A percentile compares a stretch with the other conserved stretches of the same genome.
Evolutionary conservation across 305 asterid genomes (phyloP).

Genomic region (Euphrasia arctica): DNA sequence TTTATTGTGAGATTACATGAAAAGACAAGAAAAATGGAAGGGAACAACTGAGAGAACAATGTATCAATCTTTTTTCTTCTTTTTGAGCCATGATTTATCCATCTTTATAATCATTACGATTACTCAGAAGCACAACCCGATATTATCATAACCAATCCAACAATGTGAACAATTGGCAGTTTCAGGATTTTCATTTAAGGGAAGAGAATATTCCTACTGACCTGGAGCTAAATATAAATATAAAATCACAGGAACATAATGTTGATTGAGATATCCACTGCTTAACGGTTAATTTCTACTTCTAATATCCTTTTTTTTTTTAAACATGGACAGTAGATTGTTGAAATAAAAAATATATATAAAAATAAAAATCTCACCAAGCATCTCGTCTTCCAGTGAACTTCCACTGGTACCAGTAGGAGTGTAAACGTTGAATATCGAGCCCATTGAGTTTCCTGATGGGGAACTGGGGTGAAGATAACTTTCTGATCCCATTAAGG

Average conservation of each 20-base stretch:
- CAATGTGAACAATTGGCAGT: slow-evolving; percentile 12
- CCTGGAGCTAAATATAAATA: not conserved
- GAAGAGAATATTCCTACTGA: slow-evolving; percentile 8
- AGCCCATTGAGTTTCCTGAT: slow-evolving; percentile 32
- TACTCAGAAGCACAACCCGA: slow-evolving; percentile 2
- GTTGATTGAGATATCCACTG: slow-evolving; percentile 3
- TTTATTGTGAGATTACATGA: slow-evolving; percentile 5
- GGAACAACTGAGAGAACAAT: not conserved
- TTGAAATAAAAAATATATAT: slow-evolving; percentile 9
- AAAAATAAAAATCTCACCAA: slow-evolving; percentile 28
- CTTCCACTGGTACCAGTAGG: slow-evolving; percentile 31
- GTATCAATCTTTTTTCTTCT: slow-evolving; percentile 7
- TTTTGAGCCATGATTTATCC: not conserved
- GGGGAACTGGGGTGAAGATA: slow-evolving; percentile 36
- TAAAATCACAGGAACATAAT: slow-evolving; percentile 1
- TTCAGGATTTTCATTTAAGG: slow-evolving; percentile 7
- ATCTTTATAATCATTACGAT: slow-evolving; percentile 15
- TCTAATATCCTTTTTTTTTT: not conserved
- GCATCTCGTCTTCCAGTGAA: slow-evolving; percentile 29
- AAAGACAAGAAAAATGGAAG: not conserved
- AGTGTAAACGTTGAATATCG: slow-evolving; percentile 33
- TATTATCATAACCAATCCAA: not conserved
- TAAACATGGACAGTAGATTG: slow-evolving; percentile 5
- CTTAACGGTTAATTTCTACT: slow-evolving; percentile 8
- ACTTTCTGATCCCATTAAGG: slow-evolving; percentile 34